phyloP scores from a whole-genome alignment of 2,329 filamentous ascomycete genomes.

The Colletotrichum sp. region DNA sequence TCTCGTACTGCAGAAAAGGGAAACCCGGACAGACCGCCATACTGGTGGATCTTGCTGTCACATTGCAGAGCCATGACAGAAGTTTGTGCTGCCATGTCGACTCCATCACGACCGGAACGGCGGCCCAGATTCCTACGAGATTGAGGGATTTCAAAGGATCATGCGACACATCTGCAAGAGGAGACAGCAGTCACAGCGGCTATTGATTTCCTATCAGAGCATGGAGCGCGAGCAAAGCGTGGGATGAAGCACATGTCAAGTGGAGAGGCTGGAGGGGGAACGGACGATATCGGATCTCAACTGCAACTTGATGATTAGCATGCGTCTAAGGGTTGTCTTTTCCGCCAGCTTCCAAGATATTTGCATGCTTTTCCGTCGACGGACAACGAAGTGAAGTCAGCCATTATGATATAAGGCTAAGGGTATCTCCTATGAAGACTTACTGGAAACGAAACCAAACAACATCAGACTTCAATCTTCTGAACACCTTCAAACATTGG shows the following conservation, averaged over 20 bases:
- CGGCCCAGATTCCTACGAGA: background rate
- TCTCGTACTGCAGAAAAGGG: background rate
- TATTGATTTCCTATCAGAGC: conserved; percentile 21
- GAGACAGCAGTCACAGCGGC: background rate
- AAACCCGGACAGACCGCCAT: background rate
- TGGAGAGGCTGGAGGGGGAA: background rate
- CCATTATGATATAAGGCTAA: background rate
- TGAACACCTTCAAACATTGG: background rate
- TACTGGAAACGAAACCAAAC: background rate
- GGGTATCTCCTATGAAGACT: background rate
- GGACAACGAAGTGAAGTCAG: background rate
- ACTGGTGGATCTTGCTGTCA: background rate
- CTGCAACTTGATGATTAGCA: background rate
- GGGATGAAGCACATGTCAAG: background rate
- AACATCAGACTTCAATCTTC: background rate
- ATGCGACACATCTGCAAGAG: background rate
- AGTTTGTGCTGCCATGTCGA: background rate
- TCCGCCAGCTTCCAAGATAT: background rate
- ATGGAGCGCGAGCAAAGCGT: background rate
- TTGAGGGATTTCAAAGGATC: background rate
- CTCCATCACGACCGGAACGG: background rate
- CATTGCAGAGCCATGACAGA: background rate
- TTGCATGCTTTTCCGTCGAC: background rate
- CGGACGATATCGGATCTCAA: background rate
- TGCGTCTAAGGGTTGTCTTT: background rate